Evolutionary conservation across 2,329 filamentous ascomycete species (phyloP), one percentile per base, ranked within the genome.

Genomic region (Diaporthe citrichinensis): DNA sequence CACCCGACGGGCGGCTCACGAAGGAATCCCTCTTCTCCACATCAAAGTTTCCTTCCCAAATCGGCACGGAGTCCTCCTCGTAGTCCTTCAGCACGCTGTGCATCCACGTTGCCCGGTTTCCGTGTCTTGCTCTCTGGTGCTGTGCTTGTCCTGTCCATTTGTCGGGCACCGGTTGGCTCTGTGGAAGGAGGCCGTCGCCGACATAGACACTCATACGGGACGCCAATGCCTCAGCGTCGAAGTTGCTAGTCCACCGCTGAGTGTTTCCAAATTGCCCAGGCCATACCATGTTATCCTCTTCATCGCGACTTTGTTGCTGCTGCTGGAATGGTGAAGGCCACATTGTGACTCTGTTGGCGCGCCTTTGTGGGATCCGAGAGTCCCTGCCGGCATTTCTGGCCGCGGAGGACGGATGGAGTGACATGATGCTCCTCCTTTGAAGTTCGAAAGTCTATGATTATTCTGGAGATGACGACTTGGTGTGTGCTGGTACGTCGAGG

Each of bases 161-260:
- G 25, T 76, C 76, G 3, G 71, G 74, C 1, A 28, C 57, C 44
- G 55, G 31, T 25, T 77, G 76, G 17, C 65, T 51, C 34, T 68
- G 71, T 8, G 78, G 78, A 20, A 79, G 77, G 3, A 79, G 77
- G 0, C 73, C 71, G 68, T 79, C 73, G 61, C 78, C 78, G 55
- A 78, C 78, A 39, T 77, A 76, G 51, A 77, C 44, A 61, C 78
- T 79, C 78, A 79, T 78, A 57, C 77, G 76, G 25, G 74, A 73
- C 55, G 78, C 78, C 62, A 76, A 76, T 20, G 76, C 78, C 74
- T 79, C 78, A 15, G 74, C 73, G 36, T 79, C 78, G 68, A 78
- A 79, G 5, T 53, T 78, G 36, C 74, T 74, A n/a, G 78, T 79
- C 77, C 77, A 78, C 69, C 77, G 62, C 41, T 77, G 72, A 58